phyloP scores from a whole-genome alignment of 495 filamentous ascomycete species.

The Bacidia gigantensis region DNA sequence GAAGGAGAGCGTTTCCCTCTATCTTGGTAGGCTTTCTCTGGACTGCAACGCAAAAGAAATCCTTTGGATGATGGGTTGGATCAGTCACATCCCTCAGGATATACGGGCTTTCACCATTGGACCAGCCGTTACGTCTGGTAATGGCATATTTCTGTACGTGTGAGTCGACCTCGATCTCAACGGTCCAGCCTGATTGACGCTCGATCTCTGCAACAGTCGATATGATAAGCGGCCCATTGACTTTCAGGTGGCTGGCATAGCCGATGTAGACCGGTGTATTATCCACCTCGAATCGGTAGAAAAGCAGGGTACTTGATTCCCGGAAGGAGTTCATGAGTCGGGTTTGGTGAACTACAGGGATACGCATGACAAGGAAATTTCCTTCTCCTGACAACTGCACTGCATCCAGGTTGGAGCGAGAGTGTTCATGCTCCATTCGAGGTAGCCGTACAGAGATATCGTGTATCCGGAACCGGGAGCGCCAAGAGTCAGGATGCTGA shows the following conservation, averaged over 20 bases:
- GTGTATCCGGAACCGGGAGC: conserved; percentile 1
- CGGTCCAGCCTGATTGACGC: not conserved
- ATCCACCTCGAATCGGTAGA: conserved; percentile 2
- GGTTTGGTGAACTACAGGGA: not conserved
- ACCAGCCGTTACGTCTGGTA: not conserved
- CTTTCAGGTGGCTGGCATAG: not conserved
- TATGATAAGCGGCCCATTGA: not conserved
- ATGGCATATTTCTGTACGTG: not conserved
- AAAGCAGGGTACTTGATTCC: not conserved
- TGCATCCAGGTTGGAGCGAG: not conserved
- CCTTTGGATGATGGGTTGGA: not conserved
- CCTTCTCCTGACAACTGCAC: not conserved
- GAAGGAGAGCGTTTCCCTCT: not conserved
- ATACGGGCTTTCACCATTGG: not conserved
- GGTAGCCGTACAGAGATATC: not conserved
- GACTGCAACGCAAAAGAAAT: not conserved
- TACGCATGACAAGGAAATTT: not conserved
- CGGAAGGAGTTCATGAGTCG: not conserved
- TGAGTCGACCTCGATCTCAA: not conserved
- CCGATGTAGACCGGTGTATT: conserved; percentile 2
- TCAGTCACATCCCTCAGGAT: not conserved
- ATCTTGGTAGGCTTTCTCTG: not conserved
- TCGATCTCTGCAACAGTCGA: not conserved
- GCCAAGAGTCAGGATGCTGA: conserved; percentile 6
- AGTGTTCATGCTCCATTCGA: not conserved